A percentile compares a stretch with the other conserved stretches of the same genome.
Conservation (phyloP, 768 basidiomycete genomes). For the Hemileccinum impolitum region DNA sequence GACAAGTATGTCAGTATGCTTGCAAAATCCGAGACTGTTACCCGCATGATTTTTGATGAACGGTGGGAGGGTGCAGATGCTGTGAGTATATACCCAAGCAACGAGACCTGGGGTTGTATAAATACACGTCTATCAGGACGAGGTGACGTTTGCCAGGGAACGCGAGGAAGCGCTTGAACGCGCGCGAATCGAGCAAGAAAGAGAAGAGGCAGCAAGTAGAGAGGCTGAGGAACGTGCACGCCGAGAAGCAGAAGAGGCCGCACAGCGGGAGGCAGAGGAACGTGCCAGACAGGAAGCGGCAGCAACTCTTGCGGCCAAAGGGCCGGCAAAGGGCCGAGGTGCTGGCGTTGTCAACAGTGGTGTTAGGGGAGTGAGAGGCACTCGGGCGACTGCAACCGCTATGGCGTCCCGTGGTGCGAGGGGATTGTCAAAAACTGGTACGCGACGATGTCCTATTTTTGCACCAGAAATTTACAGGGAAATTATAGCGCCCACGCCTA, state of each 20-base stretch:
- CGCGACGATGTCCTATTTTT: constrained; percentile 2
- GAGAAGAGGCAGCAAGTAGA: constrained; percentile 33
- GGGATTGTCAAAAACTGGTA: constrained; percentile 41
- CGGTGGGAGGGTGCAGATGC: constrained; percentile 72
- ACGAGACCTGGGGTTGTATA: background rate
- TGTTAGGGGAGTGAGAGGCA: constrained; percentile 71
- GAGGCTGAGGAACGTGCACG: constrained; percentile 39
- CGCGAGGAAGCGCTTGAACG: constrained; percentile 29
- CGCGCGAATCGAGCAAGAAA: constrained; percentile 35
- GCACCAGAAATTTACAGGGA: constrained; percentile 3
- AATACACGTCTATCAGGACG: constrained; percentile 46
- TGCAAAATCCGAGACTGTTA: constrained; percentile 63
- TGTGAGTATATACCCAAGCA: constrained; percentile 38
- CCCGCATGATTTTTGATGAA: constrained; percentile 72
- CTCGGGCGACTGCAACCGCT: constrained; percentile 54
- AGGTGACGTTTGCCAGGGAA: constrained; percentile 48
- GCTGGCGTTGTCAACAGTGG: constrained; percentile 47
- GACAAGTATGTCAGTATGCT: constrained; percentile 73
- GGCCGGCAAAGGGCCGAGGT: constrained; percentile 41
- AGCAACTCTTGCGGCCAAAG: constrained; percentile 31
- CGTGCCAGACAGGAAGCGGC: constrained; percentile 47
- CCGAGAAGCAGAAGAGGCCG: constrained; percentile 29
- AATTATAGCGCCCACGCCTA: constrained; percentile 12
- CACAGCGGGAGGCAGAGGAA: constrained; percentile 46
- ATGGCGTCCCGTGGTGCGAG: constrained; percentile 42